These are phyloP conservation scores for Nemophila menziesii DNA, from an alignment of 257 asterid species.

Conservation along the genomic window DNA sequence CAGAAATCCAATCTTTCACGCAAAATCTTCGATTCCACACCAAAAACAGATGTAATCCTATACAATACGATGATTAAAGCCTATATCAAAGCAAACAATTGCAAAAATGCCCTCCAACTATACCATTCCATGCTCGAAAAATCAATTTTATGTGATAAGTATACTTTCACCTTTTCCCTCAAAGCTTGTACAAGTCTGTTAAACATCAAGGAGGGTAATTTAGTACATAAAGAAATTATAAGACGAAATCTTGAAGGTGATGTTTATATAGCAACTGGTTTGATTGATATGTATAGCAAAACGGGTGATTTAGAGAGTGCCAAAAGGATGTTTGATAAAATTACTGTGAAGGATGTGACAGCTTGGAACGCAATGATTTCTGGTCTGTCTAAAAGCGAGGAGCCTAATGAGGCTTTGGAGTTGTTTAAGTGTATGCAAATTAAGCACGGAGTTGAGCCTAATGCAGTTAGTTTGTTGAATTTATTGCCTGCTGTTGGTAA, in stretches of 20 bases:
- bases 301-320: conserved; percentile 22
- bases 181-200: conserved; percentile 26
- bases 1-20: conserved; percentile 22
- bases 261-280: conserved; percentile 30
- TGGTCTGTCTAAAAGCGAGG: conserved; percentile 20
- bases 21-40: conserved; percentile 14
- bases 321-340: conserved; percentile 23
- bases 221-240: conserved; percentile 17
- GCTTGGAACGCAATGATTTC: conserved; percentile 33
- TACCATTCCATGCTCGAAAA: conserved; percentile 16
- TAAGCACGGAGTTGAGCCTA: conserved; percentile 15
- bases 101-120: conserved; percentile 17
- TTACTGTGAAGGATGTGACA: conserved; percentile 25
- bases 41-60: conserved; percentile 14
- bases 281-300: conserved; percentile 26
- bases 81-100: conserved; percentile 12
- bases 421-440: conserved; percentile 22
- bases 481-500: conserved; percentile 30
- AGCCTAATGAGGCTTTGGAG: conserved; percentile 18
- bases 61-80: conserved; percentile 32
- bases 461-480: conserved; percentile 25
- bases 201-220: conserved; percentile 17
- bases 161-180: conserved; percentile 28
- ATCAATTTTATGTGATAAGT: conserved; percentile 19
- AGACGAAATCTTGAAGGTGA: conserved; percentile 17